A percentile compares a stretch with the other conserved stretches of the same genome.
phyloP scores from a whole-genome alignment of 495 filamentous ascomycete genomes.

The Hypoxylon perforatum region DNA sequence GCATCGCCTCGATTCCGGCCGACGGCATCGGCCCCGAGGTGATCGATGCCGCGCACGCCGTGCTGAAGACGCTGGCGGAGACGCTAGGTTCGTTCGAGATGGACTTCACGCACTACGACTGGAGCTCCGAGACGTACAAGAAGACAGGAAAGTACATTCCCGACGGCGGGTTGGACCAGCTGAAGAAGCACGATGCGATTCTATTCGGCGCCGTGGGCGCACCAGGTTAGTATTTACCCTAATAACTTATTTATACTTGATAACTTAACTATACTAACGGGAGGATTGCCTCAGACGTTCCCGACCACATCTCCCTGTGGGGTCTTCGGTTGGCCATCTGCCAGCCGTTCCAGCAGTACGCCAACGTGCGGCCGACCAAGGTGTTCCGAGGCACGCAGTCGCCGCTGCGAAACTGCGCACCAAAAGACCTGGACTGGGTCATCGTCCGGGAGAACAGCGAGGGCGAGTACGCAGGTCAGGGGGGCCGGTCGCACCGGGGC shows the following conservation, averaged over 20 bases:
- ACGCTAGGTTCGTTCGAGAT: slow-evolving; percentile 39
- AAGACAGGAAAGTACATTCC: no score
- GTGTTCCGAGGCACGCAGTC: slow-evolving; percentile 40
- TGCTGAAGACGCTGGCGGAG: slow-evolving; percentile 38
- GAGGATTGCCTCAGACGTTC: no score
- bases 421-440: slow-evolving; percentile 80
- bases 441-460: slow-evolving; percentile 87
- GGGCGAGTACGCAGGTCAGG: slow-evolving; percentile 77
- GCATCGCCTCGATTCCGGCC: slow-evolving; percentile 50
- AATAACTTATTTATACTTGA: no score
- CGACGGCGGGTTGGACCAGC: slow-evolving; percentile 44
- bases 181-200: slow-evolving; percentile 48
- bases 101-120: slow-evolving; percentile 45
- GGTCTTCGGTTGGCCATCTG: slow-evolving; percentile 78
- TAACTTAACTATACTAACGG: no score
- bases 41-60: slow-evolving; percentile 44
- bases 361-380: slow-evolving; percentile 75
- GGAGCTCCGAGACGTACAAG: slow-evolving; percentile 47
- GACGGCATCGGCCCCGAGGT: slow-evolving; percentile 50
- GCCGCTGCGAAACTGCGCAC: slow-evolving; percentile 71
- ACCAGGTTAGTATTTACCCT: no score
- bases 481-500: slow-evolving; percentile 59
- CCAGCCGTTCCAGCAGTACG: slow-evolving; percentile 84
- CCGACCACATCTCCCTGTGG: slow-evolving; percentile 49
- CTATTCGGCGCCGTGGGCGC: slow-evolving; percentile 51